Conservation (phyloP, 2,329 filamentous ascomycete species). For the Berkeleyomyces basicola region DNA sequence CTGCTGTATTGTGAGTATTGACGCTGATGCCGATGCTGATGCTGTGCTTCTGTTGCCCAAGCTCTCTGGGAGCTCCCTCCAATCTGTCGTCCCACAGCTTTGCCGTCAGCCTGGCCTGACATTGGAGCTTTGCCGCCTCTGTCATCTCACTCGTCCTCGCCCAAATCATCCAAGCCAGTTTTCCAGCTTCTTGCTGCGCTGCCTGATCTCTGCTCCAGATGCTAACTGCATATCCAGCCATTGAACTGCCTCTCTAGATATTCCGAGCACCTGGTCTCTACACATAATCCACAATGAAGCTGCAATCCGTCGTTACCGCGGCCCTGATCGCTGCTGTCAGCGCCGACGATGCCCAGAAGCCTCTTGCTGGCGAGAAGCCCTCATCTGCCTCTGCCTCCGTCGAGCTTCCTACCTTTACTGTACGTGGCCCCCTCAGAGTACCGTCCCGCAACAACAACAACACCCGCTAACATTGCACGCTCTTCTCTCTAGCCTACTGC, state of each 20-base stretch:
- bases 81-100: background rate
- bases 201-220: background rate
- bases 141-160: conserved; percentile 35
- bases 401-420: conserved; percentile 70
- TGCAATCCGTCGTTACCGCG: conserved; percentile 63
- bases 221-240: background rate
- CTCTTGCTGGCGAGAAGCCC: conserved; percentile 48
- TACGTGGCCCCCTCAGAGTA: conserved; percentile 32
- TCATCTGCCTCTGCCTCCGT: conserved; percentile 35
- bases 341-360: conserved; percentile 14
- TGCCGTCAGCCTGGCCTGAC: conserved; percentile 58
- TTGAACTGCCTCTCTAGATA: background rate
- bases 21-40: too few species aligned
- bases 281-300: conserved; percentile 50
- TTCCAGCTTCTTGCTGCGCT: too few species aligned
- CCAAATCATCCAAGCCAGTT: conserved; percentile 7
- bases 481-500: conserved; percentile 50
- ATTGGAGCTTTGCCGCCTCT: conserved; percentile 59
- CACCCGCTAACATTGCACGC: background rate
- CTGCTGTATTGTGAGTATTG: background rate
- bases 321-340: conserved; percentile 41
- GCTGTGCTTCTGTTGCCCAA: background rate
- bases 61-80: background rate
- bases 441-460: background rate
- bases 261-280: background rate